Conservation (phyloP, 2,329 filamentous ascomycete species). For the Stemphylium beticola region DNA sequence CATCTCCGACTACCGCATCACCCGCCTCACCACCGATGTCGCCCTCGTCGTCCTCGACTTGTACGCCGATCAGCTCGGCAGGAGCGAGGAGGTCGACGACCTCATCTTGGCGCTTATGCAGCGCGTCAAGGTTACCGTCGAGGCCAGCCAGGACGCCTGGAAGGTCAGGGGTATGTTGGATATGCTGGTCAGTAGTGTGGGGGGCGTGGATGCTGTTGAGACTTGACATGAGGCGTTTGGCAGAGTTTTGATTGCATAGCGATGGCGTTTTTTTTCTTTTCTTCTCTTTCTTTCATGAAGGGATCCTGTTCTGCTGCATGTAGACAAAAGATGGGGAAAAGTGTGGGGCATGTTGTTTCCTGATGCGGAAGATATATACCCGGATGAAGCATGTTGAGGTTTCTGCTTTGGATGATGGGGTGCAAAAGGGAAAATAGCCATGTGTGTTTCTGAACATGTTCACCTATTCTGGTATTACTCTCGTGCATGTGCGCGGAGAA, state of each 20-base stretch:
- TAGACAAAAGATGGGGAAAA: background rate
- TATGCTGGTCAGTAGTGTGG: constrained; percentile 70
- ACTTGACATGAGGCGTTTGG: constrained; percentile 9
- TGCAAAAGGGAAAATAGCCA: background rate
- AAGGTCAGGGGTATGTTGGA: constrained; percentile 89
- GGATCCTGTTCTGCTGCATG: constrained; percentile 1
- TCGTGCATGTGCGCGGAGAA: too few species aligned
- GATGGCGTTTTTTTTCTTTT: constrained; percentile 39
- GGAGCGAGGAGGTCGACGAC: constrained; percentile 73
- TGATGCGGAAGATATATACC: constrained; percentile 5
- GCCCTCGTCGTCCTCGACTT: constrained; percentile 83
- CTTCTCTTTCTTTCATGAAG: too few species aligned
- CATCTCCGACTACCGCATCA: constrained; percentile 82
- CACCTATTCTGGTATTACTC: too few species aligned
- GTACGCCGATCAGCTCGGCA: constrained; percentile 80
- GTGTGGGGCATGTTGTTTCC: background rate
- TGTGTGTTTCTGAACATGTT: too few species aligned
- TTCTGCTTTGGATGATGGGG: constrained; percentile 34
- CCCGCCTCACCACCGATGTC: constrained; percentile 81
- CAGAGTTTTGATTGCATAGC: constrained; percentile 43
- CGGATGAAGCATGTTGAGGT: constrained; percentile 14
- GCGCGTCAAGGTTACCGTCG: constrained; percentile 77
- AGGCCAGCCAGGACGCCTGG: constrained; percentile 81
- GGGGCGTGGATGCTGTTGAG: constrained; percentile 18
- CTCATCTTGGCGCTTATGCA: constrained; percentile 72